phyloP scores from a whole-genome alignment of 192 early-diverging fungal species.

The Entomortierella parvispora region DNA sequence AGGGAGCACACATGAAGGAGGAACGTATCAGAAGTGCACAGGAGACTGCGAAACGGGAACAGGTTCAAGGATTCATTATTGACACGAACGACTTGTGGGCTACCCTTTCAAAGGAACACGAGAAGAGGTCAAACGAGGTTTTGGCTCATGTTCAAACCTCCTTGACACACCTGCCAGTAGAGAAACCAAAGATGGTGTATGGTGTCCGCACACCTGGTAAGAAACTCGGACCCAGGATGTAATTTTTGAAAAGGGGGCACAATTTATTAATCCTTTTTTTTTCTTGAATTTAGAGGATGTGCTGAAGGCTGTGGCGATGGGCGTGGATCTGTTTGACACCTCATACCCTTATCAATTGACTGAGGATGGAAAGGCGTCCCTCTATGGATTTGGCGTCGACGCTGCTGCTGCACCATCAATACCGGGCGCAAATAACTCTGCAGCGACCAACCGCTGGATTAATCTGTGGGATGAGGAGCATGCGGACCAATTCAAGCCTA shows the following conservation, averaged over 20 bases:
- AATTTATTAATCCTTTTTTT: neutral
- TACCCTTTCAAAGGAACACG: neutral
- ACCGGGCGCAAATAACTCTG: too few species aligned
- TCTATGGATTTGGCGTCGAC: conserved; percentile 57
- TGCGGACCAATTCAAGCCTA: conserved; percentile 66
- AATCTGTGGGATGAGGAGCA: conserved; percentile 70
- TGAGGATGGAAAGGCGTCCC: conserved; percentile 73
- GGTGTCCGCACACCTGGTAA: conserved; percentile 61
- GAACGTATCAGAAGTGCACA: conserved; percentile 57
- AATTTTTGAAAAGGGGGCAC: too few species aligned
- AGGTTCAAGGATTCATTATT: conserved; percentile 38
- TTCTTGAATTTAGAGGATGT: conserved; percentile 53
- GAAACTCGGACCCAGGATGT: too few species aligned
- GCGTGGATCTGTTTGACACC: conserved; percentile 80
- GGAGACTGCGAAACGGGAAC: conserved; percentile 54
- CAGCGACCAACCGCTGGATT: conserved; percentile 38
- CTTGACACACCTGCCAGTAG: conserved; percentile 49
- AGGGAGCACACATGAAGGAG: conserved; percentile 53
- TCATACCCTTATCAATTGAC: conserved; percentile 72
- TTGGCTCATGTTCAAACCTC: conserved; percentile 57
- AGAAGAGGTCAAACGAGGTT: conserved; percentile 20
- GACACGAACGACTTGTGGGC: conserved; percentile 14
- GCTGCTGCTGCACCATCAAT: neutral
- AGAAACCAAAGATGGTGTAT: conserved; percentile 65
- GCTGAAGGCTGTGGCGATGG: conserved; percentile 57